phyloP scores from a whole-genome alignment of 345 rosid genomes.

The Ceriops zippeliana region DNA sequence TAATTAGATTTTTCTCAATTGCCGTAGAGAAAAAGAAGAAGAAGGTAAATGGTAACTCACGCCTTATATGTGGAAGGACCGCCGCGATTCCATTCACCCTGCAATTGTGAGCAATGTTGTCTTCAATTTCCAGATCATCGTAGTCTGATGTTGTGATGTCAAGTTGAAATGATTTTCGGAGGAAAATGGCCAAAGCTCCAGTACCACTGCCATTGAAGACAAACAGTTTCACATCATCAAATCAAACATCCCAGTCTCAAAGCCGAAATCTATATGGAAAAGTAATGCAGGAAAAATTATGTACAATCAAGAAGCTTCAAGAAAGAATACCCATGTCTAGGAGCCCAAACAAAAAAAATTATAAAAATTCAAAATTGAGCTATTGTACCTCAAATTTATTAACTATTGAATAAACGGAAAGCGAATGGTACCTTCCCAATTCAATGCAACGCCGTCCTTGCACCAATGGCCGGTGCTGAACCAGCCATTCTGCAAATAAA shows the following conservation, averaged over 20 bases:
- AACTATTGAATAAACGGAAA: neutral
- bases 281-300: neutral
- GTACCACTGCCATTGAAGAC: constrained; percentile 61
- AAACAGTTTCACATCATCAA: constrained; percentile 18
- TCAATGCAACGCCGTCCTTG: constrained; percentile 68
- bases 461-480: constrained; percentile 42
- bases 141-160: constrained; percentile 91
- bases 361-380: constrained; percentile 1
- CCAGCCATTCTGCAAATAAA: constrained; percentile 86
- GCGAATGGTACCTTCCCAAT: constrained; percentile 65
- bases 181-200: constrained; percentile 91
- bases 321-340: too few relatives aligned
- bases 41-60: constrained; percentile 38
- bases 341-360: too few relatives aligned
- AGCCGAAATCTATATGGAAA: neutral
- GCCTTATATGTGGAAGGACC: constrained; percentile 74
- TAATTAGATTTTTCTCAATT: too few relatives aligned
- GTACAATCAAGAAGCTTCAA: neutral
- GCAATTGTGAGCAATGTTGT: constrained; percentile 87
- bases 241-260: neutral
- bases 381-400: neutral
- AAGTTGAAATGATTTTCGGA: constrained; percentile 52
- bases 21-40: too few relatives aligned
- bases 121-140: constrained; percentile 79
- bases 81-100: constrained; percentile 60